Evolutionary conservation across 2,329 filamentous ascomycete species (phyloP).

Genomic region (Microcera coccophila): DNA sequence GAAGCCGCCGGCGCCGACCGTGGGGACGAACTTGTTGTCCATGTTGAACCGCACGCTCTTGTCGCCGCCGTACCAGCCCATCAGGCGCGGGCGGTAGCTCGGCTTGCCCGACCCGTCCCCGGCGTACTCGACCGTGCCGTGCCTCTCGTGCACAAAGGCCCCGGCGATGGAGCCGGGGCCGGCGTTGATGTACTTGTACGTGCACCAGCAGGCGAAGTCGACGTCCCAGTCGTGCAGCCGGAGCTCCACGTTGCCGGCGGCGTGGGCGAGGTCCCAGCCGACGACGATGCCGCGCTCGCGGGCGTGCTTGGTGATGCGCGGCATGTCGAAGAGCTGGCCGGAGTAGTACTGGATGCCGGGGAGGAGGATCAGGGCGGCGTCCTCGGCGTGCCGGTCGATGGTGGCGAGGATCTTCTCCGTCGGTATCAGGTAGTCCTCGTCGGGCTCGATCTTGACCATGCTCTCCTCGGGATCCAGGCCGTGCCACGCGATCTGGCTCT

Average conservation of each 20-base stretch:
- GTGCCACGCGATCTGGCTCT: constrained; percentile 74
- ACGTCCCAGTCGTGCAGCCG: constrained; percentile 83
- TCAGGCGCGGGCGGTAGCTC: constrained; percentile 61
- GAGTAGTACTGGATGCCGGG: constrained; percentile 92
- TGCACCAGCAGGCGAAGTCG: constrained; percentile 90
- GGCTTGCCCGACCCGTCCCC: constrained; percentile 33
- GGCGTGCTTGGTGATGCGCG: constrained; percentile 72
- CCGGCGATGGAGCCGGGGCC: constrained; percentile 79
- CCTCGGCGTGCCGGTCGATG: constrained; percentile 70
- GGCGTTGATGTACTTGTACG: constrained; percentile 89
- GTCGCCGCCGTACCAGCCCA: constrained; percentile 85
- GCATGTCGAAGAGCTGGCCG: constrained; percentile 82
- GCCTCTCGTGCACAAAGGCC: constrained; percentile 73
- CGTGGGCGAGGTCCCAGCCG: constrained; percentile 87
- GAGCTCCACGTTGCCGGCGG: constrained; percentile 77
- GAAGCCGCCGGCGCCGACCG: constrained; percentile 73
- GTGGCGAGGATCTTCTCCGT: constrained; percentile 67
- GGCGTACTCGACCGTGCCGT: constrained; percentile 54
- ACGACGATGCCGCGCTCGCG: constrained; percentile 66
- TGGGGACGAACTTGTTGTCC: constrained; percentile 75
- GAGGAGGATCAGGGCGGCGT: constrained; percentile 72
- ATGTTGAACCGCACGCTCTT: constrained; percentile 75
- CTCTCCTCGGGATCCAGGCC: constrained; percentile 61
- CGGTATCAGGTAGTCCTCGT: constrained; percentile 56
- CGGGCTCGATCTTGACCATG: constrained; percentile 71